These are phyloP conservation scores for Oryza glaberrima DNA, from an alignment of 176 grass and related monocot genomes.

Conservation along the genomic window DNA sequence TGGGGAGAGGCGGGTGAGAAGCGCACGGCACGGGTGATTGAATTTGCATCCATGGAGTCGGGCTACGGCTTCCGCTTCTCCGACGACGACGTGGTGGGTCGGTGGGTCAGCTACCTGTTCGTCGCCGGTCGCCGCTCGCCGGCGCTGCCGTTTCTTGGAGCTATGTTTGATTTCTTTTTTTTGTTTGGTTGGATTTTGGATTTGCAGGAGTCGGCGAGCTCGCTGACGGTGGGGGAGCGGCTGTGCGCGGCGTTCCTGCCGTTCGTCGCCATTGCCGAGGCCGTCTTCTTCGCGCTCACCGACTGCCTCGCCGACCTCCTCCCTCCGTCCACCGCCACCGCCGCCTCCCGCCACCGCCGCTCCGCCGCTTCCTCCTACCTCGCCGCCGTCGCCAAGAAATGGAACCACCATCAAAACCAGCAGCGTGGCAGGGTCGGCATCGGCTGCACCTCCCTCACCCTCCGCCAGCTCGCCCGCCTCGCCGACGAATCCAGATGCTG, in stretches of 20 bases:
- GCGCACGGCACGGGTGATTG: background rate
- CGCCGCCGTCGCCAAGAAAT: slow-evolving; percentile 5
- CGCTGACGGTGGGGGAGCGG: slow-evolving; percentile 71
- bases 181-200: background rate
- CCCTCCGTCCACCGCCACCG: background rate
- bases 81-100: slow-evolving; percentile 26
- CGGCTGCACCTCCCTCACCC: background rate
- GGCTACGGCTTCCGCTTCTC: slow-evolving; percentile 42
- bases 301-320: slow-evolving; percentile 63
- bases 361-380: slow-evolving; percentile 8
- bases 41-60: slow-evolving; percentile 17
- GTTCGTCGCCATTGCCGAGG: slow-evolving; percentile 54
- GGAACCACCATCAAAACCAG: background rate
- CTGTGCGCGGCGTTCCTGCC: slow-evolving; percentile 64
- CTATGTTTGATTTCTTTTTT: too few species aligned
- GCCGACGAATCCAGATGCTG: slow-evolving; percentile 77
- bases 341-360: background rate
- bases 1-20: too few species aligned
- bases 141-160: background rate
- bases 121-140: too few species aligned
- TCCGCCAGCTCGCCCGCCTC: slow-evolving; percentile 56
- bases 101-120: background rate
- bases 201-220: slow-evolving; percentile 54
- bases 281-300: slow-evolving; percentile 55
- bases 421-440: background rate